Percentiles rank a stretch among this genome's conserved stretches.
Evolutionary conservation across 805 yeast species (phyloP).

Genomic region (Maudiozyma saulgeensis): DNA sequence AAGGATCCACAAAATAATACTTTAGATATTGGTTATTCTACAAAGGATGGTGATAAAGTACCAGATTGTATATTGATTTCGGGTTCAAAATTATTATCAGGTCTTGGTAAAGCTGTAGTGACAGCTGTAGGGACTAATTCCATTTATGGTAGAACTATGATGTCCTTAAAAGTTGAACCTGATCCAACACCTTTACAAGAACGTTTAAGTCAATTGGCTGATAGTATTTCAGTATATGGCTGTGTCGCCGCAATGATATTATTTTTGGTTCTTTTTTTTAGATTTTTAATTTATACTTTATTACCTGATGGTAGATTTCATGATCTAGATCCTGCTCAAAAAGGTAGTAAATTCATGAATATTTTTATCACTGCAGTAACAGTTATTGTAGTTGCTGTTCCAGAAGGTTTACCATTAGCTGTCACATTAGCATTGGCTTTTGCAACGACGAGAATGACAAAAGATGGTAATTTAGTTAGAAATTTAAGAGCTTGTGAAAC

Average conservation of each 20-base stretch:
- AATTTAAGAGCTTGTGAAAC: conserved; percentile 92
- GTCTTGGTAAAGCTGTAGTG: conserved; percentile 76
- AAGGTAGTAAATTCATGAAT: conserved; percentile 76
- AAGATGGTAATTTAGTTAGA: conserved; percentile 92
- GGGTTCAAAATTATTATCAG: conserved; percentile 80
- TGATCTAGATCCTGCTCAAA: conserved; percentile 48
- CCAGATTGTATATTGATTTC: conserved; percentile 81
- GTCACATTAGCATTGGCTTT: conserved; percentile 94
- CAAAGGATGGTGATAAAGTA: conserved; percentile 8
- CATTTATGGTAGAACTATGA: conserved; percentile 85
- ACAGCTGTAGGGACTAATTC: conserved; percentile 89
- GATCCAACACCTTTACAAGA: conserved; percentile 86
- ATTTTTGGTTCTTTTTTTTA: conserved; percentile 67
- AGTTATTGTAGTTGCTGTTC: conserved; percentile 95
- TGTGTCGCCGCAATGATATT: conserved; percentile 74
- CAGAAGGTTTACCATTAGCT: conserved; percentile 96
- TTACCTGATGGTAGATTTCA: conserved; percentile 37
- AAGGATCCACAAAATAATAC: conserved; percentile 10
- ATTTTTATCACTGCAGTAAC: conserved; percentile 88
- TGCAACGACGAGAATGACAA: conserved; percentile 97
- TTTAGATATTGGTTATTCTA: conserved; percentile 8
- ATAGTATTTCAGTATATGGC: conserved; percentile 92
- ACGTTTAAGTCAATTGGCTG: conserved; percentile 74
- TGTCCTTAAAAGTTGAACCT: conserved; percentile 61
- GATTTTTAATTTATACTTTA: conserved; percentile 52